phyloP scores from a whole-genome alignment of 208 protist species.

The Endotrypanum monterogeii region DNA sequence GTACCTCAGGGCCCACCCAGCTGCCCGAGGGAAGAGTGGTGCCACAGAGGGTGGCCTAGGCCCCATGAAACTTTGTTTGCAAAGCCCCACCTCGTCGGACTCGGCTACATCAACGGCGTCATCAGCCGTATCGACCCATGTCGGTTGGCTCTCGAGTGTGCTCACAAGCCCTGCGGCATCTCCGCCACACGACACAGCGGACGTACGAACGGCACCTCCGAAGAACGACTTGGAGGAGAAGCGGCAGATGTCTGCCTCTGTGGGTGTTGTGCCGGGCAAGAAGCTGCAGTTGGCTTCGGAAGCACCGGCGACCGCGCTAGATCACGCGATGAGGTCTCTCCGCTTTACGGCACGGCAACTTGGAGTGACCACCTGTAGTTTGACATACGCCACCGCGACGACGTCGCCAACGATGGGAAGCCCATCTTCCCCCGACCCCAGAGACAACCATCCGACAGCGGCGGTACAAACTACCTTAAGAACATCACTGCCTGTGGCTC shows the following conservation, averaged over 20 bases:
- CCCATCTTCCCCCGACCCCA: neutral
- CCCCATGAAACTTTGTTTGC: neutral
- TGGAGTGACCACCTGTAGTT: neutral
- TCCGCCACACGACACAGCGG: neutral
- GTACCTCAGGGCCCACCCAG: neutral
- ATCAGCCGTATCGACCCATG: neutral
- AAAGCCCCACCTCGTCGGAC: conserved; percentile 6
- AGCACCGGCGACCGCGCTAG: conserved; percentile 7
- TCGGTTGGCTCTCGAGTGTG: neutral
- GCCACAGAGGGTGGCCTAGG: neutral
- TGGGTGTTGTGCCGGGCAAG: neutral
- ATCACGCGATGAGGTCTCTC: conserved; percentile 19
- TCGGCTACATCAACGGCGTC: conserved; percentile 1
- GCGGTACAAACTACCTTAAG: neutral
- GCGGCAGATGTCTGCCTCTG: conserved; percentile 4
- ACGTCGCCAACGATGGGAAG: neutral
- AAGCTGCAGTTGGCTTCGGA: neutral
- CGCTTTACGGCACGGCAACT: conserved; percentile 17
- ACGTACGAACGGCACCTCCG: neutral
- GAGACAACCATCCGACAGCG: neutral
- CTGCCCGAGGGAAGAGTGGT: neutral
- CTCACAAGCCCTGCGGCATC: neutral
- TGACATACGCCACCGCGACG: conserved; percentile 5
- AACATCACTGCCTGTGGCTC: neutral
- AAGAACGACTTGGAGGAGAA: neutral